Conservation (phyloP, 768 basidiomycete genomes). For the Lactarius tabidus region DNA sequence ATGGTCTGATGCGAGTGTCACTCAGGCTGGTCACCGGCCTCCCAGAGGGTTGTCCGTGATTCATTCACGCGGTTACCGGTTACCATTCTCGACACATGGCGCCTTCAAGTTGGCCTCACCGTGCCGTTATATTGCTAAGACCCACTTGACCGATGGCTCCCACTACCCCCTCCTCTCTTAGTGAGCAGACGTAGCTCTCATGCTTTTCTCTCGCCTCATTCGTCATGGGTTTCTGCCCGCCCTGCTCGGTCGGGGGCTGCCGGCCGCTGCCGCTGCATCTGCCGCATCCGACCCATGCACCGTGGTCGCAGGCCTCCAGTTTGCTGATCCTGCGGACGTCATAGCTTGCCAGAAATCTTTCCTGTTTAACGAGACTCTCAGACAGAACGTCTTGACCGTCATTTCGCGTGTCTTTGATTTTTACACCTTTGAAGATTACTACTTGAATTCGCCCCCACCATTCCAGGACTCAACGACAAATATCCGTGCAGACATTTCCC, state of each 20-base stretch:
- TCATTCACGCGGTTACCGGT: too few relatives aligned
- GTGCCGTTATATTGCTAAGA: too few relatives aligned
- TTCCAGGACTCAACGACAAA: constrained; percentile 49
- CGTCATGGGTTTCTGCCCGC: background rate
- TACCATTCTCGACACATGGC: too few relatives aligned
- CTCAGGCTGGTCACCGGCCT: too few relatives aligned
- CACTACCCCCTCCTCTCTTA: background rate
- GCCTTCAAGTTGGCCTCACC: too few relatives aligned
- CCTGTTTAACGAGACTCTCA: constrained; percentile 38
- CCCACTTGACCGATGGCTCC: too few relatives aligned
- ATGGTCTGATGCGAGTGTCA: too few relatives aligned
- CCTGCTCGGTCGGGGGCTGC: background rate
- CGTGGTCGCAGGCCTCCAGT: constrained; percentile 36
- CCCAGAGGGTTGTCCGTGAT: too few relatives aligned
- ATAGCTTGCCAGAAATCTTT: constrained; percentile 41
- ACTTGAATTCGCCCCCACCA: constrained; percentile 36
- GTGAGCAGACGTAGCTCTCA: background rate
- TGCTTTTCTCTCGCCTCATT: background rate
- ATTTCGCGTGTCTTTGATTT: constrained; percentile 37
- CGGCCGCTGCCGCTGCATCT: background rate
- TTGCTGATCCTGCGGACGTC: constrained; percentile 49
- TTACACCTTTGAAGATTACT: constrained; percentile 40
- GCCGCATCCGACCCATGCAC: constrained; percentile 33
- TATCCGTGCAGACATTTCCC: constrained; percentile 46
- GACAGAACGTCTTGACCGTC: constrained; percentile 35